Percentiles rank a stretch among this genome's conserved stretches.
Conservation (phyloP, 768 basidiomycete genomes). For the Naganishia randhawae region DNA sequence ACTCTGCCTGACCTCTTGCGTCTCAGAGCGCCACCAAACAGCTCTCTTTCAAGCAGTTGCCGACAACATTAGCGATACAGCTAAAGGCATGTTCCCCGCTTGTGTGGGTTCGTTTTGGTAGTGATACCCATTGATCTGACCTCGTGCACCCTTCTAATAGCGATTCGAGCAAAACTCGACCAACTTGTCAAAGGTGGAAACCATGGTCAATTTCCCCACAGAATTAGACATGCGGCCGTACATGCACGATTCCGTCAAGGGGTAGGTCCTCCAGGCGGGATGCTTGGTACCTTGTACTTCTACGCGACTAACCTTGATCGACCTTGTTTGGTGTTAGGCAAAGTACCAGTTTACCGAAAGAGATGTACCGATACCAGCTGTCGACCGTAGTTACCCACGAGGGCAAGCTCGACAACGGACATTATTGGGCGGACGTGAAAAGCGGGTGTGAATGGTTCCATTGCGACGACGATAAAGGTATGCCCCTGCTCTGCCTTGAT, state of each 20-base stretch:
- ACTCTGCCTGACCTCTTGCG: not conserved
- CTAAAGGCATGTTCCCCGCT: constrained; percentile 65
- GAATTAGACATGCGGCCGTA: constrained; percentile 83
- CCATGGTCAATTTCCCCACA: constrained; percentile 74
- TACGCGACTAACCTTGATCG: not conserved
- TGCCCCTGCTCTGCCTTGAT: constrained; percentile 36
- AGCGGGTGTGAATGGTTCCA: constrained; percentile 73
- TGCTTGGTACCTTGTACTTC: not conserved
- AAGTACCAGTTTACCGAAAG: constrained; percentile 1
- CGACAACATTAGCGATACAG: constrained; percentile 86
- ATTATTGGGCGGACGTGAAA: constrained; percentile 86
- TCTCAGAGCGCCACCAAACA: constrained; percentile 73
- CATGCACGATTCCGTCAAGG: constrained; percentile 57
- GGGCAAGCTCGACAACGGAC: constrained; percentile 88
- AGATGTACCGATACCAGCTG: constrained; percentile 80
- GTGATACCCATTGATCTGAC: not conserved
- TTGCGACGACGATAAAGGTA: constrained; percentile 87
- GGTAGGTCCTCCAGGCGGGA: too few relatives aligned
- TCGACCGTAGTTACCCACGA: constrained; percentile 93
- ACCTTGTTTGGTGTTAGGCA: constrained; percentile 54
- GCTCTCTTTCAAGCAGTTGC: constrained; percentile 75
- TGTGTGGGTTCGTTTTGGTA: not conserved
- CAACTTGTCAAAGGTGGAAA: constrained; percentile 76
- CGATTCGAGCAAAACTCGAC: constrained; percentile 81
- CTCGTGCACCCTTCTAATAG: constrained; percentile 53